A percentile compares a stretch with the other conserved stretches of the same genome.
Conservation (phyloP, 2,329 filamentous ascomycete species). For the Neurospora sp. region DNA sequence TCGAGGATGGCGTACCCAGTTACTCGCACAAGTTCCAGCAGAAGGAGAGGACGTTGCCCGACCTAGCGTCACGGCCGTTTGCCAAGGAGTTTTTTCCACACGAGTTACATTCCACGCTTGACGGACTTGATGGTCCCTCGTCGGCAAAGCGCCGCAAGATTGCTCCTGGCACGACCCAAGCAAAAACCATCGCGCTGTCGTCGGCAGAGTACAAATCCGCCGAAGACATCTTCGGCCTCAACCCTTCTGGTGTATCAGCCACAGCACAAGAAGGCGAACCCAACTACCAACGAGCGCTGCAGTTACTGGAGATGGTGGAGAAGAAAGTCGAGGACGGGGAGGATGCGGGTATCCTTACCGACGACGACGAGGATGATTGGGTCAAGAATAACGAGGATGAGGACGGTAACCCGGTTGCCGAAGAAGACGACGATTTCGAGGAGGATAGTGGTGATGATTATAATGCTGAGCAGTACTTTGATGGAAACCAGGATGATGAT, state of each 20-base stretch:
- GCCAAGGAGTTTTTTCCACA: conserved; percentile 42
- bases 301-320: conserved; percentile 35
- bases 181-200: conserved; percentile 38
- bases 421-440: conserved; percentile 42
- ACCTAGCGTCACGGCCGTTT: conserved; percentile 41
- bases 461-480: conserved; percentile 52
- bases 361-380: conserved; percentile 43
- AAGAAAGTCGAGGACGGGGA: conserved; percentile 25
- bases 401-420: conserved; percentile 29
- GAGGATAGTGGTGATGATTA: conserved; percentile 53
- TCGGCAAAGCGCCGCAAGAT: conserved; percentile 19
- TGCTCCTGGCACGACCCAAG: conserved; percentile 9
- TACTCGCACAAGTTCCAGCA: conserved; percentile 47
- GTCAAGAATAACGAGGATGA: conserved; percentile 34
- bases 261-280: conserved; percentile 13
- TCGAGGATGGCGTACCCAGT: conserved; percentile 43
- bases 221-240: conserved; percentile 38
- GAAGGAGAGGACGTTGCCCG: conserved; percentile 42
- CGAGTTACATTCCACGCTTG: conserved; percentile 46
- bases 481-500: conserved; percentile 45
- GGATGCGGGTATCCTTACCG: conserved; percentile 29
- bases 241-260: conserved; percentile 14
- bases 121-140: conserved; percentile 32
- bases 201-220: conserved; percentile 33
- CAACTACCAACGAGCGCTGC: conserved; percentile 29